These are phyloP conservation scores for Phytopythium vexans DNA, from an alignment of 352 stramenopile species.

Conservation along the genomic window DNA sequence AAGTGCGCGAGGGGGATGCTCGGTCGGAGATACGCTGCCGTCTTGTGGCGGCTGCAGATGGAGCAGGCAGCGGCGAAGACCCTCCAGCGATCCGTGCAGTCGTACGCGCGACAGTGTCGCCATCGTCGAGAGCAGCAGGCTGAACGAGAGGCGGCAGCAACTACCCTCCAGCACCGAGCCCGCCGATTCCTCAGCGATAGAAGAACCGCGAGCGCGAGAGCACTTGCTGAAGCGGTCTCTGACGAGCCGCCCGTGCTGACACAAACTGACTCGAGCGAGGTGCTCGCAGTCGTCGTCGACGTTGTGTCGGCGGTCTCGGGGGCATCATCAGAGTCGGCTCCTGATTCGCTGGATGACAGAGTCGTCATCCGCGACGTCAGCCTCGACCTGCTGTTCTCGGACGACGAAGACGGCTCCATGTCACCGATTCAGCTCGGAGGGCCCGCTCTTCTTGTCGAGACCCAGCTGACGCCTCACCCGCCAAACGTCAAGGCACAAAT, in stretches of 20 bases:
- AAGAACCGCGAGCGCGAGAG: no score
- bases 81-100: slow-evolving; percentile 33
- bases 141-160: no score
- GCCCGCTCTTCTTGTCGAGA: no score
- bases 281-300: no score
- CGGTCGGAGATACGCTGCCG: slow-evolving; percentile 11
- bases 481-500: background rate
- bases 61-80: slow-evolving; percentile 25
- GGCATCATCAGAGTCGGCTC: background rate
- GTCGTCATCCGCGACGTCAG: slow-evolving; percentile 33
- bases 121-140: slow-evolving; percentile 10
- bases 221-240: no score
- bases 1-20: slow-evolving; percentile 32
- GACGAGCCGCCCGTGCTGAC: no score
- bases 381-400: slow-evolving; percentile 58
- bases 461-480: background rate
- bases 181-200: no score
- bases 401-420: slow-evolving; percentile 24
- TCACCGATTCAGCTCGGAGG: no score
- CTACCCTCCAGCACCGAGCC: no score
- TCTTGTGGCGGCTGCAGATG: slow-evolving; percentile 9
- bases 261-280: no score
- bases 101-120: slow-evolving; percentile 15
- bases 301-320: background rate
- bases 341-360: background rate